Evolutionary conservation across 495 filamentous ascomycete genomes (phyloP).

Genomic region (Hapsidospora chrysogenum): DNA sequence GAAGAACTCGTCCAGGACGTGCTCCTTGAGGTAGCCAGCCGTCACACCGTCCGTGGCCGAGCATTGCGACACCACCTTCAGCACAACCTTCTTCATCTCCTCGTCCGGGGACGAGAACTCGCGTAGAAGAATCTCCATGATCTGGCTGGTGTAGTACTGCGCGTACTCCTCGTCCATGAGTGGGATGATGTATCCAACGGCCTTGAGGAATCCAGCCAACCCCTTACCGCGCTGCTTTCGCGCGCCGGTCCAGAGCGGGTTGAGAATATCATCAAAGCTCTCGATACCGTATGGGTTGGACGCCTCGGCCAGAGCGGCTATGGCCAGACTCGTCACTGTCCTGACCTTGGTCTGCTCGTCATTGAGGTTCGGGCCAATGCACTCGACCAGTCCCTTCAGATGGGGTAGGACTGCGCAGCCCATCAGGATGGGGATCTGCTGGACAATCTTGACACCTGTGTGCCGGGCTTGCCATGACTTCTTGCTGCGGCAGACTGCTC

Average conservation of each 20-base stretch:
- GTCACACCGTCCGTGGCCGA: slow-evolving; percentile 90
- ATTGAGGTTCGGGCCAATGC: slow-evolving; percentile 86
- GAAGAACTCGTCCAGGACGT: slow-evolving; percentile 91
- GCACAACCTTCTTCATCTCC: slow-evolving; percentile 99
- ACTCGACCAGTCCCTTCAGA: slow-evolving; percentile 89
- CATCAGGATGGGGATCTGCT: slow-evolving; percentile 99
- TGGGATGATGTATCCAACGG: slow-evolving; percentile 95
- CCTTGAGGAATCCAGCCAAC: slow-evolving; percentile 89
- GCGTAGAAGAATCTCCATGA: slow-evolving; percentile 94
- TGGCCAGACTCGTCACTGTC: slow-evolving; percentile 87
- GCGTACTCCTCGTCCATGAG: slow-evolving; percentile 99
- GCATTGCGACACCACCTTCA: slow-evolving; percentile 97
- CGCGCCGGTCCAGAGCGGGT: slow-evolving; percentile 92
- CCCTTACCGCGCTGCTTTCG: slow-evolving; percentile 93
- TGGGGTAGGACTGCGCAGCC: slow-evolving; percentile 94
- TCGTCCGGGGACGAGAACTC: slow-evolving; percentile 96
- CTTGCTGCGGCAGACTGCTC: slow-evolving; percentile 91
- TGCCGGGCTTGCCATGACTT: slow-evolving; percentile 98
- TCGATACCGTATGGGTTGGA: slow-evolving; percentile 98
- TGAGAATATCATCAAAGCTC: slow-evolving; percentile 92
- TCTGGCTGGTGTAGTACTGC: slow-evolving; percentile 96
- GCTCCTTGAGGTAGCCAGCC: slow-evolving; percentile 82
- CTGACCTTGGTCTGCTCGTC: slow-evolving; percentile 97
- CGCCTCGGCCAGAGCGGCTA: slow-evolving; percentile 90
- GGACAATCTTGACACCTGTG: slow-evolving; percentile 98